Percentiles rank a stretch among this genome's conserved stretches.
Evolutionary conservation across 2,329 filamentous ascomycete genomes (phyloP).

Genomic region (Dryadomyces sulphureus): DNA sequence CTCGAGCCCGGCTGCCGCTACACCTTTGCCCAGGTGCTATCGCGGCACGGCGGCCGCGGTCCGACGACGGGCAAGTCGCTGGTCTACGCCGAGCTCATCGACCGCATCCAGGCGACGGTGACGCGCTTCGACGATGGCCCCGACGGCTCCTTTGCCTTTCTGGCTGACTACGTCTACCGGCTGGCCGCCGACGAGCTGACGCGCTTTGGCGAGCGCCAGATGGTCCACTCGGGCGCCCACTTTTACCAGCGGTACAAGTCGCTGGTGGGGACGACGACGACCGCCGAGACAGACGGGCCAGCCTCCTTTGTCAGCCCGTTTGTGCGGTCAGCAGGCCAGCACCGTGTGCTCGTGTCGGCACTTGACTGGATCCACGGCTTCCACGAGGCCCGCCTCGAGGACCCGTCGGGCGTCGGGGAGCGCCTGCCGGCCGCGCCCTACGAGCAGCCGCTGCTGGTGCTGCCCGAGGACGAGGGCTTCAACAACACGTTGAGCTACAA

Average conservation of each 20-base stretch:
- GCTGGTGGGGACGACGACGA: constrained; percentile 24
- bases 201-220: constrained; percentile 49
- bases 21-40: constrained; percentile 69
- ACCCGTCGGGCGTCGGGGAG: constrained; percentile 22
- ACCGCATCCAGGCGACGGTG: constrained; percentile 44
- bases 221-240: constrained; percentile 59
- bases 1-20: constrained; percentile 43
- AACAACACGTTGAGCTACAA: constrained; percentile 73
- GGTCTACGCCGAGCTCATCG: constrained; percentile 48
- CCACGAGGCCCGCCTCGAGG: constrained; percentile 33
- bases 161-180: constrained; percentile 55
- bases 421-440: constrained; percentile 8
- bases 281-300: not conserved
- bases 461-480: constrained; percentile 48
- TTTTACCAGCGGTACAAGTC: constrained; percentile 61
- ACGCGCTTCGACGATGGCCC: constrained; percentile 24
- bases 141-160: constrained; percentile 55
- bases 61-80: constrained; percentile 56
- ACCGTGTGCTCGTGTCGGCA: constrained; percentile 40
- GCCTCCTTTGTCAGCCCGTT: constrained; percentile 28
- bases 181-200: constrained; percentile 41
- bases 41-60: constrained; percentile 72
- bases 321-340: constrained; percentile 26
- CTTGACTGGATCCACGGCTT: constrained; percentile 64
- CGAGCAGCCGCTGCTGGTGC: constrained; percentile 37